These are phyloP conservation scores for Populus hybrid DNA, from an alignment of 441 rosid genomes.

Conservation along the genomic window DNA sequence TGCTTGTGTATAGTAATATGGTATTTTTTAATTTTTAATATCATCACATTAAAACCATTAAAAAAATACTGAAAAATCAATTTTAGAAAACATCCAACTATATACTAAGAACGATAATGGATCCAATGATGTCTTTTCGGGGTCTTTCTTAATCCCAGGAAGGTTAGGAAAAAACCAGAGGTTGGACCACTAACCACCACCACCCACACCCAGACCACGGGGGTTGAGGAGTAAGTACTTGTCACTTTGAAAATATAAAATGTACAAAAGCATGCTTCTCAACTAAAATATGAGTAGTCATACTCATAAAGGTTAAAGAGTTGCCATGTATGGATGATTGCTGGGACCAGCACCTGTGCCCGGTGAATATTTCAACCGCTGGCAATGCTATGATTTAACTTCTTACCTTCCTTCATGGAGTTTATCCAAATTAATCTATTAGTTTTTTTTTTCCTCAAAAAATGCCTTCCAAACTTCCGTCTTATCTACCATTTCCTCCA, in stretches of 20 bases:
- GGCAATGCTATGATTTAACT: not conserved
- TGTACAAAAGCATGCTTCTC: slow-evolving; percentile 18
- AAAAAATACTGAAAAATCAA: too few species aligned
- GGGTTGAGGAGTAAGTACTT: slow-evolving; percentile 28
- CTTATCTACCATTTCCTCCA: too few species aligned
- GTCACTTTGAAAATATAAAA: slow-evolving; percentile 27
- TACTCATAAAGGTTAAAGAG: slow-evolving; percentile 27
- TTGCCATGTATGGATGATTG: slow-evolving; percentile 17
- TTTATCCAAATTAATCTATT: too few species aligned
- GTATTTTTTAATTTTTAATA: too few species aligned
- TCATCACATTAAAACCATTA: too few species aligned
- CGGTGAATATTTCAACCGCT: not conserved
- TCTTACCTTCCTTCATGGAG: not conserved
- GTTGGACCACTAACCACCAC: slow-evolving; percentile 27
- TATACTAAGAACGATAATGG: slow-evolving; percentile 16
- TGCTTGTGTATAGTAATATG: not conserved
- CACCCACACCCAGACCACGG: not conserved
- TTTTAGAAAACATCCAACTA: too few species aligned
- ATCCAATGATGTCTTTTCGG: slow-evolving; percentile 42
- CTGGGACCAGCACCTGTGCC: slow-evolving; percentile 23
- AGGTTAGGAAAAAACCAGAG: slow-evolving; percentile 3
- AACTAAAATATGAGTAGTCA: slow-evolving; percentile 34
- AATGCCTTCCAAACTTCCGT: not conserved
- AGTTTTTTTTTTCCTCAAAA: not conserved
- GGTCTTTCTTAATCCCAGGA: slow-evolving; percentile 23